Base-by-base conservation (phyloP, 2,329 filamentous ascomycete species). In the Emydomyces testavorans region DNA sequence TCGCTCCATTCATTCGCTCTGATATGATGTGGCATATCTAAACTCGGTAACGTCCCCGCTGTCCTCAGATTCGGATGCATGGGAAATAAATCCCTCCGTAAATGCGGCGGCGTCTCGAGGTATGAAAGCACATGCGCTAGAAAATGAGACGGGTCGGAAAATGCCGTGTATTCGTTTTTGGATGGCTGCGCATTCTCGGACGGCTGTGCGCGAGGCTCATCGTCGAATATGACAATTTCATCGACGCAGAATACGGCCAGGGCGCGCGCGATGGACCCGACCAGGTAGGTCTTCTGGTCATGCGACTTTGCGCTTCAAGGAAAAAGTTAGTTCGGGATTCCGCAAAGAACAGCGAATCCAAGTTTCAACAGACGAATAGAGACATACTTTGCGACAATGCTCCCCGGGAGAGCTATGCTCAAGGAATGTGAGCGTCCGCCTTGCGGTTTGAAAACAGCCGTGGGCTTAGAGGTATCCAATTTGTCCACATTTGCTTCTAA, bases 11-110 rank as follows among this genome's bases (percentile, higher is more conserved):
- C 85, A 46, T 82, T 77, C 11, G 76, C 74, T 53, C 83, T 76
- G 6, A 88, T 73, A 64, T 94, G 87, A 62, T 90, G 85, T 13
- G 87, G 87, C 75, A 92, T 86, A 62, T 93, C 87, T 49, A 93
- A 69, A 58, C 78, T 85, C 0, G 84, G 84, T 23, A 93, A 69
- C 32, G 81, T 73, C 6, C 85, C 85, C 32, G 84, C 85, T 10
- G 78, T 78, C 32, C 78, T 73, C 35, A 93, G 71, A 60, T 93
- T 89, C 7, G 83, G 80, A 60, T 93, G 86, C 53, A 88, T 70
- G 1, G 82, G 81, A 57, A 93, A 90, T 2, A 94, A 72, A 1
- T 74, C 67, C 61, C 80, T 81, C 57, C 85, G 79, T 66, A 94
- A 79, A 65, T 92, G 83, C 1, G 86, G 85, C 24, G 87, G 87